Conservation (phyloP, 2,329 filamentous ascomycete genomes). For the Nectriaceae sp. region DNA sequence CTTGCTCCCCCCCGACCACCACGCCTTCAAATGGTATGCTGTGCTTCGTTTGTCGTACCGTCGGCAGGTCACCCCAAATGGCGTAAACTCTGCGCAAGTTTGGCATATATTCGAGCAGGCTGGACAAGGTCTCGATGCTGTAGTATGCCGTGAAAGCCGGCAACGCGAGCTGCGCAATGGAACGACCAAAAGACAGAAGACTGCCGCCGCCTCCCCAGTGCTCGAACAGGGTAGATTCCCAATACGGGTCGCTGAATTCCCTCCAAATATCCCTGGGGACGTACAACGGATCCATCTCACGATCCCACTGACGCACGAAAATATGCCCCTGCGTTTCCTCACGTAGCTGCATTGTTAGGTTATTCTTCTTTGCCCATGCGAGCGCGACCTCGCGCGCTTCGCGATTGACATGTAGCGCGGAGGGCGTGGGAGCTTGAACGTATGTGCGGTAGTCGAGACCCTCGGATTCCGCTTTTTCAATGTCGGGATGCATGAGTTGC, state of each 20-base stretch:
- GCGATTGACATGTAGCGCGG: conserved; percentile 15
- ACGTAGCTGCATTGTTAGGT: conserved; percentile 6
- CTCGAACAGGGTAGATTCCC: too few species aligned
- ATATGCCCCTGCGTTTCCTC: conserved; percentile 12
- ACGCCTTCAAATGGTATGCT: too few species aligned
- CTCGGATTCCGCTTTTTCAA: conserved; percentile 4
- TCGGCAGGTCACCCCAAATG: too few species aligned
- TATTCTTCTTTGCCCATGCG: conserved; percentile 14
- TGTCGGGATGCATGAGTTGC: conserved; percentile 6
- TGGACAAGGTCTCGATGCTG: conserved; percentile 16
- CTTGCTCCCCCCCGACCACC: too few species aligned
- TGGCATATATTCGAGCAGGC: conserved; percentile 13
- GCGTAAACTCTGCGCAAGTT: conserved; percentile 20
- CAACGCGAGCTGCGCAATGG: conserved; percentile 24
- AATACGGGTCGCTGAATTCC: conserved; percentile 13
- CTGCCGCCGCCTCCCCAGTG: conserved; percentile 1
- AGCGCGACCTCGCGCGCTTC: conserved; percentile 23
- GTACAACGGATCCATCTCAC: conserved; percentile 19
- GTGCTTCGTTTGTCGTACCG: too few species aligned
- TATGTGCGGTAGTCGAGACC: not conserved
- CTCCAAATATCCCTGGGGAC: conserved; percentile 19
- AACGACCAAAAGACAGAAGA: conserved; percentile 5
- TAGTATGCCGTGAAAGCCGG: conserved; percentile 30
- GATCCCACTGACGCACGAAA: conserved; percentile 17
- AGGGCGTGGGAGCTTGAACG: conserved; percentile 20